Conservation (phyloP, 2,329 filamentous ascomycete species). For the Arthrobotrys sinensis region DNA sequence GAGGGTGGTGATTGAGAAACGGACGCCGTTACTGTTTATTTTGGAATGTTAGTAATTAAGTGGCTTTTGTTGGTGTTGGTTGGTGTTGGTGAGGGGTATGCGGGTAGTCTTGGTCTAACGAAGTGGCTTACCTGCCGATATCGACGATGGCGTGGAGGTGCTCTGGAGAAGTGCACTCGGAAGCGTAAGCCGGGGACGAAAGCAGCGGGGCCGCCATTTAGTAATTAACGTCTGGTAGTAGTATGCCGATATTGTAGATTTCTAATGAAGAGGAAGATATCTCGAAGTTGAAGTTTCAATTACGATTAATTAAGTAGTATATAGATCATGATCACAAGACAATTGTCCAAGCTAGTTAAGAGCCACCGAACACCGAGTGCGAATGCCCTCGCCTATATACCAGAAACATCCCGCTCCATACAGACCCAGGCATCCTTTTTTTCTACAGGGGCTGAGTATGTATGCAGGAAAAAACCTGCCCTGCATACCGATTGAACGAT, state of each 20-base stretch:
- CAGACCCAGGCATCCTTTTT: not conserved
- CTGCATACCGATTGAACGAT: slow-evolving; percentile 1
- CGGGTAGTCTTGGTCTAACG: no score
- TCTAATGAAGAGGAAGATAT: no score
- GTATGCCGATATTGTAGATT: no score
- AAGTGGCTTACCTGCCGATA: slow-evolving; percentile 47
- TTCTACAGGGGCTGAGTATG: not conserved
- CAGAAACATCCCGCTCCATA: not conserved
- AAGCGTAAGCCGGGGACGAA: slow-evolving; percentile 30
- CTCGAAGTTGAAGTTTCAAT: no score
- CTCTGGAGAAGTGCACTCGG: slow-evolving; percentile 37
- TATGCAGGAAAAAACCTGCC: not conserved
- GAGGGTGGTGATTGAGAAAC: slow-evolving; percentile 90
- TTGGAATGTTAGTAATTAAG: not conserved
- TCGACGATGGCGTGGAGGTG: slow-evolving; percentile 57
- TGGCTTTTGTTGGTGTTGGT: slow-evolving; percentile 1
- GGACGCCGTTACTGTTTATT: slow-evolving; percentile 77
- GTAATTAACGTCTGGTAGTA: no score
- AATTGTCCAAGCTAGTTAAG: no score
- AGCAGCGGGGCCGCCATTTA: slow-evolving; percentile 31
- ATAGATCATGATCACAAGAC: no score
- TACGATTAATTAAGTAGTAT: no score
- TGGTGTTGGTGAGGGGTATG: not conserved
- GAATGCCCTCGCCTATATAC: slow-evolving; percentile 10
- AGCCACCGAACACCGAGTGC: not conserved